Base-by-base conservation (phyloP, 2,329 filamentous ascomycete species). In the Chaetomium globosum region DNA sequence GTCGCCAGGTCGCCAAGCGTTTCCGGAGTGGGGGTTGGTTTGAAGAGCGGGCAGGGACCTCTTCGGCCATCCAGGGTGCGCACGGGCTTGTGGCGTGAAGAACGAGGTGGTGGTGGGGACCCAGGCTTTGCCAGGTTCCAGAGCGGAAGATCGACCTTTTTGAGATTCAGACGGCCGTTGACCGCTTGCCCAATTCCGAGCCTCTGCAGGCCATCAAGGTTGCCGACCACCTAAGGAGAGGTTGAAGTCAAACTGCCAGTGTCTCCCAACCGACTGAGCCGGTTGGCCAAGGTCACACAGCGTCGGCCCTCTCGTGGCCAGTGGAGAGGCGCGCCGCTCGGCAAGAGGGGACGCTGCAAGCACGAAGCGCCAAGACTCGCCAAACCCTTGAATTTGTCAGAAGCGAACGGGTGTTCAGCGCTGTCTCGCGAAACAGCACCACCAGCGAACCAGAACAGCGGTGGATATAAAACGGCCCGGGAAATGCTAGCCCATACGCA, bases 361-460 rank as follows among this genome's bases (percentile, higher is more conserved):
- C 26, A 23, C 23, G 30, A 57, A 43, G 39, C 39, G 54, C 61
- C 53, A 57, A 63, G 61, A 58, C 43, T 51, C 54, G 60, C 30
- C 48, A 46, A 63, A 57, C 26, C 51, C 39, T 48, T 23, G 28
- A 55, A 62, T 62, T 62, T 56, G 59, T 62, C 59, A 61, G 51
- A 49, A 33, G 13, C 46, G 46, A 21, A 23, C 46, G 39, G 39
- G 16, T 43, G 39, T 43, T 43, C 39, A 43, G 39, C 39, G 46
- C 46, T 48, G 7, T 48, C n/a, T 48, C n/a, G 21, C 46, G 46
- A 23, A 48, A n/a, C 51, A 53, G 7, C 51, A 28, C 12, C 23
- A 10, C 8, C 33, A 36, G 26, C 12, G 23, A 30, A 30, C 13
- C 16, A 53, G 23, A 19, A 19, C 13, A 28, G 23, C 6, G 51